Evolutionary conservation across 257 asterid species (phyloP).

Genomic region (Vinca minor): DNA sequence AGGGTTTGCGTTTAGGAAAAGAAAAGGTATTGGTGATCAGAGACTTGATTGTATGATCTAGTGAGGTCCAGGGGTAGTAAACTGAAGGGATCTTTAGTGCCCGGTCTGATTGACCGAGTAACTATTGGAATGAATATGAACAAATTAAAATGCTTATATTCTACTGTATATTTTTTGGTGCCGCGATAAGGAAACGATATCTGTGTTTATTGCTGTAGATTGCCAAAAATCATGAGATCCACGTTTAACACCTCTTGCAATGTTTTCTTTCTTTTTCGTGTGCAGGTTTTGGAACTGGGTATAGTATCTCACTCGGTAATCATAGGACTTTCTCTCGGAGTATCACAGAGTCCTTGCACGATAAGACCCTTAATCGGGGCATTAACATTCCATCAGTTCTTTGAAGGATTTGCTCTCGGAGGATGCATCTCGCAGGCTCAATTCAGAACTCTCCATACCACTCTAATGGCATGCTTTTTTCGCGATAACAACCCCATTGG

Average conservation of each 20-base stretch:
- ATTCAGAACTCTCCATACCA: conserved; percentile 44
- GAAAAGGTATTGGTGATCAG: not conserved
- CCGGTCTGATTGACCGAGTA: too few relatives aligned
- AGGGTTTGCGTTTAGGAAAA: not conserved
- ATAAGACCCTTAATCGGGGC: conserved; percentile 78
- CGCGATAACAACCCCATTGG: conserved; percentile 77
- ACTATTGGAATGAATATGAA: too few relatives aligned
- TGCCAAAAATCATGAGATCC: not conserved
- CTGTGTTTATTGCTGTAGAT: not conserved
- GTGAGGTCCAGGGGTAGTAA: not conserved
- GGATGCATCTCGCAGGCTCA: conserved; percentile 91
- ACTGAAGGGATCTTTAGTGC: too few relatives aligned
- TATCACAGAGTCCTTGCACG: conserved; percentile 88
- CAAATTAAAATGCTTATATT: too few relatives aligned
- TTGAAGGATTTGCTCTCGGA: conserved; percentile 90
- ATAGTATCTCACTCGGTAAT: conserved; percentile 89
- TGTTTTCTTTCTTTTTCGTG: not conserved
- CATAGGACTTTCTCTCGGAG: conserved; percentile 85
- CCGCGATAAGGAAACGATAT: not conserved
- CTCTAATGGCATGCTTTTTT: conserved; percentile 80
- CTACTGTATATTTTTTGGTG: not conserved
- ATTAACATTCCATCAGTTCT: conserved; percentile 80
- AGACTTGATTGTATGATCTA: not conserved
- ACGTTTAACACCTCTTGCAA: not conserved
- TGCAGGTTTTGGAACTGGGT: conserved; percentile 83